Conservation (phyloP, 495 filamentous ascomycete genomes). For the Penicillium malachiteum region DNA sequence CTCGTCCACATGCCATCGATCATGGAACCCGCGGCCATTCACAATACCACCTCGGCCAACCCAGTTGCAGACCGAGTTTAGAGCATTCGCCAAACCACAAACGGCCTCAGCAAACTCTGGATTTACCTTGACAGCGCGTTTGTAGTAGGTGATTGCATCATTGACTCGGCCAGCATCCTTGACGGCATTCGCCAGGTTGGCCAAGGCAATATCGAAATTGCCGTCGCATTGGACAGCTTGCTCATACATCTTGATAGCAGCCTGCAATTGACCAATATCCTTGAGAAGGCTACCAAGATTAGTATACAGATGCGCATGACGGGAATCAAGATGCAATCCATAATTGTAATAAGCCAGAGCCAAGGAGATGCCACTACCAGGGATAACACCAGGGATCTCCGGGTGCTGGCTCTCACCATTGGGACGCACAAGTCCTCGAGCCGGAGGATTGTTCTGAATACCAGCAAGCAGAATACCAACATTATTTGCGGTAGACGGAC, state of each 20-base stretch:
- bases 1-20: slow-evolving; percentile 94
- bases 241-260: slow-evolving; percentile 97
- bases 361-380: slow-evolving; percentile 83
- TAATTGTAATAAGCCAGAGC: slow-evolving; percentile 95
- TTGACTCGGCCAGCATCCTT: slow-evolving; percentile 93
- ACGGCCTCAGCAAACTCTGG: slow-evolving; percentile 97
- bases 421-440: slow-evolving; percentile 32
- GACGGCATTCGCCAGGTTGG: slow-evolving; percentile 96
- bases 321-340: slow-evolving; percentile 75
- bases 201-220: slow-evolving; percentile 94
- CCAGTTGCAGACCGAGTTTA: slow-evolving; percentile 98
- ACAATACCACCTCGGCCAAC: slow-evolving; percentile 82
- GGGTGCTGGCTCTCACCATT: slow-evolving; percentile 42
- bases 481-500: slow-evolving; percentile 97
- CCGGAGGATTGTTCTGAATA: slow-evolving; percentile 74
- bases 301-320: slow-evolving; percentile 97
- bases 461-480: slow-evolving; percentile 95
- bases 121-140: slow-evolving; percentile 82
- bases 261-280: slow-evolving; percentile 88
- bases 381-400: slow-evolving; percentile 74
- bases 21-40: slow-evolving; percentile 65
- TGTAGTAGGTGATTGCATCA: slow-evolving; percentile 92
- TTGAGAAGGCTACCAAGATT: slow-evolving; percentile 95
- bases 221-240: slow-evolving; percentile 87
- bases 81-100: slow-evolving; percentile 90